Conservation (phyloP, 2,329 filamentous ascomycete genomes). For the Colletotrichum chlorophyti region DNA sequence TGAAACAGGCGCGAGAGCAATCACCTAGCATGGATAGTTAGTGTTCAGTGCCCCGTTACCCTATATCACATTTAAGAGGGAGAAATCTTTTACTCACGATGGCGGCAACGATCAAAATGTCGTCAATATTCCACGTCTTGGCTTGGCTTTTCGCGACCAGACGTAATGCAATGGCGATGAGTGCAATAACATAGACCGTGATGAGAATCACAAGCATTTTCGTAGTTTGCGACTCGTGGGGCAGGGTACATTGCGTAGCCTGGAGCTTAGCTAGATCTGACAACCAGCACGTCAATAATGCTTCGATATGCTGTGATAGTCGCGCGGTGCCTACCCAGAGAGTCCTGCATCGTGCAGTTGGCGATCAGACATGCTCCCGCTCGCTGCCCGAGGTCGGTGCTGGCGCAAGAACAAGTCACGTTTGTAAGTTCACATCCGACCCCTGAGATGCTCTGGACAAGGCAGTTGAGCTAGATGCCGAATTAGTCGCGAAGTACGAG, state of each 20-base stretch:
- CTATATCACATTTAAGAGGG: not conserved
- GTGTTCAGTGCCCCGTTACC: no score
- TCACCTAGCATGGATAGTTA: not conserved
- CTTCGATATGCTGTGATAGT: no score
- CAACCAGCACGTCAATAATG: not conserved
- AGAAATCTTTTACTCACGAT: not conserved
- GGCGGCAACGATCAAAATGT: constrained; percentile 10
- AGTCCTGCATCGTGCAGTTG: constrained; percentile 29
- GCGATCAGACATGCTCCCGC: constrained; percentile 17
- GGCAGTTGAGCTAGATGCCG: not conserved
- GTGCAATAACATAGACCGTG: not conserved
- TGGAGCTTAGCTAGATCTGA: constrained; percentile 25
- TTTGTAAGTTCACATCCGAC: constrained; percentile 26
- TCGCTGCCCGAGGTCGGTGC: constrained; percentile 8
- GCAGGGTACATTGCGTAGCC: constrained; percentile 17
- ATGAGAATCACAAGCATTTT: constrained; percentile 15
- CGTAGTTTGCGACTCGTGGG: constrained; percentile 17
- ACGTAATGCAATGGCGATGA: constrained; percentile 1
- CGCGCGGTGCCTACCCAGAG: constrained; percentile 21
- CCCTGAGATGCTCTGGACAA: constrained; percentile 10
- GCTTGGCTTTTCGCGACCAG: constrained; percentile 9
- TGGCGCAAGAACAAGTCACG: constrained; percentile 24
- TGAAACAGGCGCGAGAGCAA: constrained; percentile 14
- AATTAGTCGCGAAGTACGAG: not conserved
- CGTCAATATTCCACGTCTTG: constrained; percentile 17